Evolutionary conservation across 2,329 filamentous ascomycete species (phyloP), one percentile per base, ranked within the genome.

Genomic region (Phialophora macrospora): DNA sequence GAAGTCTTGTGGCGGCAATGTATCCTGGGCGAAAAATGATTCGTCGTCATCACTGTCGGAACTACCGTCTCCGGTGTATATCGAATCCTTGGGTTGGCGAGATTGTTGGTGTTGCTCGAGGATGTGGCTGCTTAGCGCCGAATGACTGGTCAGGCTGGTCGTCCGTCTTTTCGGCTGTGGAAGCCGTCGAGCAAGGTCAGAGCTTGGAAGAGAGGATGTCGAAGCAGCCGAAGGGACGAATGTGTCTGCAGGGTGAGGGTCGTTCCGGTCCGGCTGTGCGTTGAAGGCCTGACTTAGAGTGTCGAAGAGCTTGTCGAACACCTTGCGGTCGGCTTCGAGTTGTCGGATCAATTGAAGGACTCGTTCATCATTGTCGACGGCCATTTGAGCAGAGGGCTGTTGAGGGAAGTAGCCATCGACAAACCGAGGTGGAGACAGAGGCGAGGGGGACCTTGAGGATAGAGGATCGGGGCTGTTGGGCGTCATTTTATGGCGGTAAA

Each of bases 1-100:
- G 66, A 79, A 80, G 4, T 72, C 75, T 48, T 77, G 76, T 0
- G 75, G 65, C 2, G 77, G 75, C 22, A 84, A 70, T 17, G 77
- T 73, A 17, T 73, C 72, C 66, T 80, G 79, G 4, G 81, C 78
- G 68, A 77, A 80, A 17, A 77, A 70, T 9, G 73, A 71, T 34
- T 77, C 75, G 63, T 79, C 76, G 30, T 77, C 74, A 32, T 79
- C 77, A 26, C 75, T 76, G 38, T 77, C 75, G 7, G 74, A 74
- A 60, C 59, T 67, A 30, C 76, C 76, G 3, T 79, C 77, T 17
- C 75, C 74, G n/a, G 67, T 71, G 20, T 69, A 67, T 30, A 71
- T 69, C 1, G 72, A 73, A 11, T 63, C 66, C 46, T 72, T 69
- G 26, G 63, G 38, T 8, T 68, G 62, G 28, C 66, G 62, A n/a